phyloP scores from a whole-genome alignment of 2,329 filamentous ascomycete species.

The Botrytis hyacinthi region DNA sequence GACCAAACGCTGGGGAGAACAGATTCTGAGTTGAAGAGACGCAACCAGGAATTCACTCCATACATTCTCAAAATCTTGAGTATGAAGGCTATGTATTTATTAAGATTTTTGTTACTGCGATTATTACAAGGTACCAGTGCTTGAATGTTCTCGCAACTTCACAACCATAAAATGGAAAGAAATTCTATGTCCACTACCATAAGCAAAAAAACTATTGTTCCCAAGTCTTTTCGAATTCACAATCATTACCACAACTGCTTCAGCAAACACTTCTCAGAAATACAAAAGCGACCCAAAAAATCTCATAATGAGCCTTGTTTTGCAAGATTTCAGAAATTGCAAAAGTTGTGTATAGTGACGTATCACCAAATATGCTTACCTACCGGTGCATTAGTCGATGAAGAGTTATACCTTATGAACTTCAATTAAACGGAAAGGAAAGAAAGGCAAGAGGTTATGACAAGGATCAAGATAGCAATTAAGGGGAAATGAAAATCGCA shows the following conservation, averaged over 20 bases:
- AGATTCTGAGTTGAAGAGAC: not conserved
- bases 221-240: not conserved
- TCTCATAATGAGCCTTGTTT: not conserved
- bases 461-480: not conserved
- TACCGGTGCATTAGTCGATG: not conserved
- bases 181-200: not conserved
- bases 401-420: not conserved
- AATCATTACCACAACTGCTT: not conserved
- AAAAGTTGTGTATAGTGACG: too few relatives aligned
- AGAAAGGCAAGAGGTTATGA: not conserved
- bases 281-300: not conserved
- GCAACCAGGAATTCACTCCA: not conserved
- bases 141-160: not conserved
- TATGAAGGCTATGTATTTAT: not conserved
- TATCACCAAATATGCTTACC: too few relatives aligned
- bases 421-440: not conserved
- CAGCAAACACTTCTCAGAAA: not conserved
- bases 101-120: not conserved
- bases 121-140: not conserved
- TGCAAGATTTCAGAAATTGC: too few relatives aligned
- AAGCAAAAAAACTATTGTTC: not conserved
- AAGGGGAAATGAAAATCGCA: not conserved
- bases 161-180: not conserved
- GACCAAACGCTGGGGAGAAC: not conserved
- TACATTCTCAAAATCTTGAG: not conserved